Conservation (phyloP, 257 asterid genomes). For the Mitragyna speciosa region DNA sequence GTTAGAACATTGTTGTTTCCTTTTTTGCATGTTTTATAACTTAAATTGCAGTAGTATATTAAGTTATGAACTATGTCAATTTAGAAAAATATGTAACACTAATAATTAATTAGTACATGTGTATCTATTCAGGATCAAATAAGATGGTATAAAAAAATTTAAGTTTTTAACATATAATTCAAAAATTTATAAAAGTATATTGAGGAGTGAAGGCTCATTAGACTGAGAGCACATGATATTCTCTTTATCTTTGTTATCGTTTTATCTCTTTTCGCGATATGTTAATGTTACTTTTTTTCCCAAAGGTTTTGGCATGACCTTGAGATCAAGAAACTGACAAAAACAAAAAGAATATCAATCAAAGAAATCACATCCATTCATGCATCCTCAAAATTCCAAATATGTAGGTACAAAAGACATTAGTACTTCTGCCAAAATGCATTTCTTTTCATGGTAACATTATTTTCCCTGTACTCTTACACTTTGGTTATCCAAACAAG, state of each 20-base stretch:
- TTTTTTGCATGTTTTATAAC: too few species aligned
- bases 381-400: constrained; percentile 35
- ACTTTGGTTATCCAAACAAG: constrained; percentile 17
- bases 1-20: too few species aligned
- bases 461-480: constrained; percentile 20
- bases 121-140: too few species aligned
- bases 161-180: too few species aligned
- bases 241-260: background rate
- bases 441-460: constrained; percentile 5
- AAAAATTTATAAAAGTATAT: too few species aligned
- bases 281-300: background rate
- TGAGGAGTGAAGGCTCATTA: too few species aligned
- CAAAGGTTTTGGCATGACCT: constrained; percentile 15
- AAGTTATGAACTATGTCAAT: too few species aligned
- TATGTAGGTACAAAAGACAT: constrained; percentile 32
- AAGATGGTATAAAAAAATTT: too few species aligned
- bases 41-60: too few species aligned
- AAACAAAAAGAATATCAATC: background rate
- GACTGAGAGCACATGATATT: background rate
- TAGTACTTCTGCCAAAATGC: background rate
- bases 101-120: too few species aligned
- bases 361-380: background rate
- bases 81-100: too few species aligned
- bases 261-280: background rate
- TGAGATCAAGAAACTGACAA: constrained; percentile 24